Evolutionary conservation across 371 early-diverging fungal species (phyloP), one percentile per base, ranked within the genome.

Genomic region (Dinochytrium kinnereticum): DNA sequence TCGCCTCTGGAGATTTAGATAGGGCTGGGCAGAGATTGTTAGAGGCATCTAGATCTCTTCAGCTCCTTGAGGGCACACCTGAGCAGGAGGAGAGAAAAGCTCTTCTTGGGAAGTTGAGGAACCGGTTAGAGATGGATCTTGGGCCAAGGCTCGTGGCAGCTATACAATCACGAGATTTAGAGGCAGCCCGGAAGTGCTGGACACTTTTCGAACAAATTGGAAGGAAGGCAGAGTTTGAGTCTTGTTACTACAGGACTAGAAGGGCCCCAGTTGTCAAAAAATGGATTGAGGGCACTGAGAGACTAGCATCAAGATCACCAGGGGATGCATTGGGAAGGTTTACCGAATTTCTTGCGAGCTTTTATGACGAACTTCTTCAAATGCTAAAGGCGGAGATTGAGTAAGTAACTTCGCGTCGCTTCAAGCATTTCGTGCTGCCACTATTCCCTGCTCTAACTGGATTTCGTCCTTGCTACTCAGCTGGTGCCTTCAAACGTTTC

Each of bases 1-100:
- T 93, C 59, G 87, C 85, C 1, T 80, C 83, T 0, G 77, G 84
- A 0, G 92, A 92, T 72, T 89, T 84, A 78, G 84, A 83, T 37
- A 84, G 82, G 31, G 92, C 91, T 1, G 89, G 89, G 0, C 65
- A 68, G 7, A 78, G 91, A 37, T 79, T 93, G 39, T 83, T 85
- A 28, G 92, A 88, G 50, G 92, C 92, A 0, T 85, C 90, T 59
- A 83, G 87, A 28, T 91, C 91, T 17, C 75, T 93, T 66, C 82
- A 81, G 13, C 85, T 91, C 0, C 88, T 92, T 66, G 84, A 87
- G 64, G 87, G 89, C 71, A 88, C 90, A 3, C 86, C 91, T 10
- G 91, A 91, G 59, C 90, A 87, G 64, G 89, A 89, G 19, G 88
- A 86, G 33, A 83, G 90, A 0, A 76, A 81, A 55, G 81, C 78